A percentile compares a stretch with the other conserved stretches of the same genome.
Conservation (phyloP, 2,329 filamentous ascomycete species). For the Cryphonectria nitschkei region DNA sequence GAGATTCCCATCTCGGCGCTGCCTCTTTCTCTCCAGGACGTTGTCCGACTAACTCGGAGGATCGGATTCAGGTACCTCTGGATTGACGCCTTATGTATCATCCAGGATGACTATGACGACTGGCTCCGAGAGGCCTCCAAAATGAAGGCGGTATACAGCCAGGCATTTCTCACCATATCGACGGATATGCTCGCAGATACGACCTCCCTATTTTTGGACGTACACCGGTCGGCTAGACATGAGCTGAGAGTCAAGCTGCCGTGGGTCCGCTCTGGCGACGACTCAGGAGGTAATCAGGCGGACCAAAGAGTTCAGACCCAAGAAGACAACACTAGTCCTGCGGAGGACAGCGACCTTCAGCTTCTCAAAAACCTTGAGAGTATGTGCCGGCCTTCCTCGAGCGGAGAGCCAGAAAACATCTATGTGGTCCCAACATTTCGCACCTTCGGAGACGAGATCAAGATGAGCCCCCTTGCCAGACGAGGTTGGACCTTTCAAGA, state of each 20-base stretch:
- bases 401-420: neutral
- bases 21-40: conserved; percentile 2
- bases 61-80: conserved; percentile 16
- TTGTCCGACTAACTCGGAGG: neutral
- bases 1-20: conserved; percentile 4
- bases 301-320: no score
- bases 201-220: neutral
- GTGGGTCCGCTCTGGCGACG: neutral
- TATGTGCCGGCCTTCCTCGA: neutral
- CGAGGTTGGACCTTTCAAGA: conserved; percentile 7
- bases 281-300: neutral
- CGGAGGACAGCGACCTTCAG: neutral
- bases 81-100: conserved; percentile 16
- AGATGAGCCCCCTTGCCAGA: neutral
- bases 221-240: neutral
- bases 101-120: conserved; percentile 16
- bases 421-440: neutral
- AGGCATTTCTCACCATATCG: conserved; percentile 10
- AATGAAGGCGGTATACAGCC: conserved; percentile 15
- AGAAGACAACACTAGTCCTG: neutral
- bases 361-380: neutral
- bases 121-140: conserved; percentile 13
- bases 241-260: conserved; percentile 1
- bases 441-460: neutral
- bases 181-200: conserved; percentile 10